Percentiles rank a stretch among this genome's conserved stretches.
Conservation (phyloP, 2,329 filamentous ascomycete species). For the Scorias spongiosa region DNA sequence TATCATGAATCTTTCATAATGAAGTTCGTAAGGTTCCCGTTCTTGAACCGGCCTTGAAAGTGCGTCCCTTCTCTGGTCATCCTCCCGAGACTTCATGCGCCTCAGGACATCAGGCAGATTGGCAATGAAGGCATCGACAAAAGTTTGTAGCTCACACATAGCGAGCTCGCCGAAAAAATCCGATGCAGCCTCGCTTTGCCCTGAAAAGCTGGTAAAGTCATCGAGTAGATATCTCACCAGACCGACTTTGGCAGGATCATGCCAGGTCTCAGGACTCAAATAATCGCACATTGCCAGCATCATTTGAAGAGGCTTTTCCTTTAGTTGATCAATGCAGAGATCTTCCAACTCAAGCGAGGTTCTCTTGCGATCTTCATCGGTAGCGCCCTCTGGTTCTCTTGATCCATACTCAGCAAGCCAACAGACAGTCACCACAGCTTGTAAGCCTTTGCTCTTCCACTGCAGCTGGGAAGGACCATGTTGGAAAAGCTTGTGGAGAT, state of each 20-base stretch:
- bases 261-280: constrained; percentile 67
- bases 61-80: constrained; percentile 53
- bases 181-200: constrained; percentile 47
- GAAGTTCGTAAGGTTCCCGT: constrained; percentile 27
- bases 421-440: constrained; percentile 64
- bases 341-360: constrained; percentile 50
- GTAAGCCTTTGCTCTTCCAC: constrained; percentile 61
- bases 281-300: constrained; percentile 73
- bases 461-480: constrained; percentile 48
- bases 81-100: constrained; percentile 73
- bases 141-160: constrained; percentile 70
- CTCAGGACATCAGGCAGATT: constrained; percentile 89
- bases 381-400: constrained; percentile 10
- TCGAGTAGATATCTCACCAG: constrained; percentile 71
- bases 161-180: constrained; percentile 56
- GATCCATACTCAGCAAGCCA: constrained; percentile 73
- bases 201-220: constrained; percentile 53
- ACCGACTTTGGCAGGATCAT: constrained; percentile 70
- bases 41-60: constrained; percentile 21
- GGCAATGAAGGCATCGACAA: constrained; percentile 83
- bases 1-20: constrained; percentile 77
- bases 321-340: constrained; percentile 54
- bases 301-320: constrained; percentile 86
- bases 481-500: constrained; percentile 54
- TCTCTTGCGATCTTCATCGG: constrained; percentile 44